These are phyloP conservation scores for Tinospora cordifolia DNA, from an alignment of 164 flowering plant species.

Conservation along the genomic window DNA sequence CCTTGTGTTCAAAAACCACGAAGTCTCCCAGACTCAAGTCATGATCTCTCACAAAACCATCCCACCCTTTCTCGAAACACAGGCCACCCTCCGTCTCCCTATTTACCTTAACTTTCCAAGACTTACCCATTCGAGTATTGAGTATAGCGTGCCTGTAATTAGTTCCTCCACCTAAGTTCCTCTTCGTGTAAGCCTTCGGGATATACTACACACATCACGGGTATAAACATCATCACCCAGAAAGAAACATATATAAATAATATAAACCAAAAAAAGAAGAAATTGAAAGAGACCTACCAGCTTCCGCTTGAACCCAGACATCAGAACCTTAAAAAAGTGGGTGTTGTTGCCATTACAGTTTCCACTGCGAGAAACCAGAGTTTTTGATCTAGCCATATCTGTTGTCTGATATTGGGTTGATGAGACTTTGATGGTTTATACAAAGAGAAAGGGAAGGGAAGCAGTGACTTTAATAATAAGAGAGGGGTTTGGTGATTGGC, in stretches of 20 bases:
- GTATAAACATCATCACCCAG: neutral
- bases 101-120: neutral
- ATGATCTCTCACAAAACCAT: neutral
- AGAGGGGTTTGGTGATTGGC: no score
- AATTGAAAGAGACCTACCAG: slow-evolving; percentile 1
- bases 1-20: neutral
- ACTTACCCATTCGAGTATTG: neutral
- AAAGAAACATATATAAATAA: no score
- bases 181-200: neutral
- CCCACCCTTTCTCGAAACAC: neutral
- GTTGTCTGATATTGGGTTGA: no score
- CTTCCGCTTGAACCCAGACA: neutral
- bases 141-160: neutral
- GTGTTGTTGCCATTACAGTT: neutral
- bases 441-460: no score
- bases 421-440: no score
- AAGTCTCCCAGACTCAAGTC: neutral
- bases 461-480: no score
- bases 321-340: slow-evolving; percentile 9
- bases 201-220: neutral
- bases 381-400: no score
- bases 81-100: neutral
- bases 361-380: no score
- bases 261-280: no score
- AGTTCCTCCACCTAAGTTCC: neutral